Conservation (phyloP, 1,139 yeast species). For the Zygosaccharomyces pseudobailii region DNA sequence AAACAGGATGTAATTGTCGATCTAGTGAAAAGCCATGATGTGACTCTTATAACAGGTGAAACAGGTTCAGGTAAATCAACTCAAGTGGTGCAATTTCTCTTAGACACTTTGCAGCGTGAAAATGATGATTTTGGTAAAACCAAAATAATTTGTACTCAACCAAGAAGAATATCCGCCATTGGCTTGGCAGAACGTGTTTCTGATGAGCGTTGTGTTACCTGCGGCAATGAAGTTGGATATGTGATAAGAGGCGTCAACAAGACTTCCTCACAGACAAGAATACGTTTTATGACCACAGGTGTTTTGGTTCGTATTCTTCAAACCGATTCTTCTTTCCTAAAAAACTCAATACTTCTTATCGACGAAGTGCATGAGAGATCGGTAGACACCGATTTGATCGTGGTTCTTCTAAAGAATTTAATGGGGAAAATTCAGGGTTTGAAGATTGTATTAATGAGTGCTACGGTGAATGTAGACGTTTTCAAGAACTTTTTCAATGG, state of each 20-base stretch:
- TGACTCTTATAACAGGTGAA: conserved; percentile 86
- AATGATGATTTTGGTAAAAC: conserved; percentile 36
- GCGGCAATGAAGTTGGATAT: conserved; percentile 83
- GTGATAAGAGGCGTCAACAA: conserved; percentile 86
- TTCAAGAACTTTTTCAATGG: conserved; percentile 60
- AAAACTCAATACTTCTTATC: conserved; percentile 54
- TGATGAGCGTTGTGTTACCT: conserved; percentile 62
- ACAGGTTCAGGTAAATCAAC: conserved; percentile 97
- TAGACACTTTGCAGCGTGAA: conserved; percentile 50
- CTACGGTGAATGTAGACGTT: conserved; percentile 75
- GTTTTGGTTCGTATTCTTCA: conserved; percentile 84
- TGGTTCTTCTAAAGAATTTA: conserved; percentile 68
- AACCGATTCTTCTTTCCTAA: conserved; percentile 41
- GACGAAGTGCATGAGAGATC: conserved; percentile 98
- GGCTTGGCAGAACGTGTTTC: conserved; percentile 92
- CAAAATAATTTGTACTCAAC: conserved; percentile 84
- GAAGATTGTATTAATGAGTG: conserved; percentile 84
- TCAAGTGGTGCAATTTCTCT: conserved; percentile 82
- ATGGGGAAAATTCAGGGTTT: conserved; percentile 44
- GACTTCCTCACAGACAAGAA: conserved; percentile 55
- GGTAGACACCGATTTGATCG: conserved; percentile 79
- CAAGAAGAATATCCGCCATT: conserved; percentile 91
- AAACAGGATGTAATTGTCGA: conserved; percentile 53
- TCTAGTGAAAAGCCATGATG: conserved; percentile 53
- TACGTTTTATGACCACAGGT: conserved; percentile 89